Percentiles rank a stretch among this genome's conserved stretches.
Evolutionary conservation across 164 flowering plant genomes (phyloP).

Genomic region (Liriodendron chinense): DNA sequence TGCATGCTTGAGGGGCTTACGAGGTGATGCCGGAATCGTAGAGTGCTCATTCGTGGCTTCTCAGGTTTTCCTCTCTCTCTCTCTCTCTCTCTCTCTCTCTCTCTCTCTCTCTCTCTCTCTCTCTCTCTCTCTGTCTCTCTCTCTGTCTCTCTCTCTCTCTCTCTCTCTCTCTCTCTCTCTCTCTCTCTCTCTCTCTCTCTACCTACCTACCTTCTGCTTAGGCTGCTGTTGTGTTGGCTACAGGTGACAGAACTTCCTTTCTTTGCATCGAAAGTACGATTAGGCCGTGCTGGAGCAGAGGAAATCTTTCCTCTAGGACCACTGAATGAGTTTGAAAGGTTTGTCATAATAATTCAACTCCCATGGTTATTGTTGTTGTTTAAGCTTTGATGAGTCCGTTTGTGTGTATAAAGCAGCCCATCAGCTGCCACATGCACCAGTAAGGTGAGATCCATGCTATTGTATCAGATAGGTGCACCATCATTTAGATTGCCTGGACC

Average conservation of each 20-base stretch:
- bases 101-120: no score
- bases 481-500: no score
- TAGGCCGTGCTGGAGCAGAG: conserved; percentile 82
- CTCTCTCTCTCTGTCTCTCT: background rate
- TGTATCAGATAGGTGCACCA: no score
- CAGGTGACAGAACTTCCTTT: conserved; percentile 96
- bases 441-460: no score
- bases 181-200: no score
- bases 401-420: no score
- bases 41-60: conserved; percentile 88
- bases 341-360: no score
- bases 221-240: background rate
- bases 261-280: conserved; percentile 82
- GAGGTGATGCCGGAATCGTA: conserved; percentile 78
- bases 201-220: no score
- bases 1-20: conserved; percentile 78
- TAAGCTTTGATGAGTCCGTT: no score
- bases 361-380: background rate
- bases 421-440: no score
- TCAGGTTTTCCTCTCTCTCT: conserved; percentile 14
- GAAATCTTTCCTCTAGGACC: conserved; percentile 85
- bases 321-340: conserved; percentile 88
- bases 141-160: background rate
- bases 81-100: background rate
- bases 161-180: background rate